These are phyloP conservation scores for Phytophthora citricola DNA, from an alignment of 352 stramenopile genomes.

Conservation along the genomic window DNA sequence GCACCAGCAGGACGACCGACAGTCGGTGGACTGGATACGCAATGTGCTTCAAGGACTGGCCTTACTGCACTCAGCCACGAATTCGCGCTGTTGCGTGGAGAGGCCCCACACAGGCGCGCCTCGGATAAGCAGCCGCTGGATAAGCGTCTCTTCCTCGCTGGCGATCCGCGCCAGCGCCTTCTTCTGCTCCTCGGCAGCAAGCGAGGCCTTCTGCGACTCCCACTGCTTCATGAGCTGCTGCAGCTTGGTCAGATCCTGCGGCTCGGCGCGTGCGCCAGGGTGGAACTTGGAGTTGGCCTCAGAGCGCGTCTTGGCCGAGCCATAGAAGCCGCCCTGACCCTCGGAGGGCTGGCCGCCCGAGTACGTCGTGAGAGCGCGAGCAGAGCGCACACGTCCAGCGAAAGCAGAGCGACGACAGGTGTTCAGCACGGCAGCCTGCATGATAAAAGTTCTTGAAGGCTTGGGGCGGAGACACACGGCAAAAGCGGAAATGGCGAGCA, in stretches of 20 bases:
- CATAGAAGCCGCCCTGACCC: conserved; percentile 93
- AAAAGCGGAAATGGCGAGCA: conserved; percentile 31
- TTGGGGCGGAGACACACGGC: conserved; percentile 4
- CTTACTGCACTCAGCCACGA: conserved; percentile 68
- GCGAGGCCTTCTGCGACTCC: conserved; percentile 46
- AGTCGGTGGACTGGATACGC: conserved; percentile 6
- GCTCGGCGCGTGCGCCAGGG: conserved; percentile 70
- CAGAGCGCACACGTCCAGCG: conserved; percentile 6
- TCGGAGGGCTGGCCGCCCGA: conserved; percentile 88
- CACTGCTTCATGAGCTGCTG: conserved; percentile 67
- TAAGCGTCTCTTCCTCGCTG: conserved; percentile 53
- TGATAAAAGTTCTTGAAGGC: not conserved
- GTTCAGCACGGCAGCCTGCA: conserved; percentile 35
- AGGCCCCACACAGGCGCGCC: conserved; percentile 80
- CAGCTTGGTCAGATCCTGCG: conserved; percentile 63
- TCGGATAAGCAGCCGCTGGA: conserved; percentile 73
- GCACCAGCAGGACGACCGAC: conserved; percentile 11
- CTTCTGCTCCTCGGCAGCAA: conserved; percentile 48
- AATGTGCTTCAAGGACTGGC: conserved; percentile 19
- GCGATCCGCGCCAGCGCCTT: conserved; percentile 52
- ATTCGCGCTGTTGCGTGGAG: conserved; percentile 74
- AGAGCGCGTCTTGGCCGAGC: conserved; percentile 80
- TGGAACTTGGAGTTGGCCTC: conserved; percentile 70
- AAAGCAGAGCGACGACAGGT: conserved; percentile 26
- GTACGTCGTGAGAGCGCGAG: conserved; percentile 75